These are phyloP conservation scores for Saturnispora kantuleensis DNA, from an alignment of 805 yeast species.

Conservation along the genomic window DNA sequence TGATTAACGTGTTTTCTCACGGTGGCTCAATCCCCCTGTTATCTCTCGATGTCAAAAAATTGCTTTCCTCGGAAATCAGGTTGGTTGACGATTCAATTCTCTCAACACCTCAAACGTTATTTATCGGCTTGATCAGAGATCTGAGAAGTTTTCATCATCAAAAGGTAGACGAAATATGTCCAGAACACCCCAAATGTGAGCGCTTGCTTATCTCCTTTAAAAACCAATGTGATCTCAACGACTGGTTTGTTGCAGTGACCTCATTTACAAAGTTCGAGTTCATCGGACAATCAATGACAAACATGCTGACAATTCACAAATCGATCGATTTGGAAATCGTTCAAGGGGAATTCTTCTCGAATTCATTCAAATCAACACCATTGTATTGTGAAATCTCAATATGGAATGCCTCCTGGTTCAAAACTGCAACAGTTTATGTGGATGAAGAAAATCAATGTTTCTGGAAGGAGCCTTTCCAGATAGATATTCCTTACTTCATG, in stretches of 20 bases:
- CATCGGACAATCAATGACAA: constrained; percentile 21
- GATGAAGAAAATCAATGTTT: constrained; percentile 42
- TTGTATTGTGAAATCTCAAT: constrained; percentile 62
- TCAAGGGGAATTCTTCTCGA: constrained; percentile 46
- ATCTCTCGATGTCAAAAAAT: constrained; percentile 42
- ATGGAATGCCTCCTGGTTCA: constrained; percentile 69
- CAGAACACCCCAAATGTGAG: constrained; percentile 3
- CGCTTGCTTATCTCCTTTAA: constrained; percentile 54
- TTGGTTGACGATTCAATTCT: constrained; percentile 55
- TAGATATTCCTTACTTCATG: constrained; percentile 47
- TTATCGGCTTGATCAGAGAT: constrained; percentile 45
- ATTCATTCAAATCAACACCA: constrained; percentile 8
- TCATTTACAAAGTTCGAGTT: constrained; percentile 55
- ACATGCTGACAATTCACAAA: constrained; percentile 44
- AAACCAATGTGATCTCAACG: constrained; percentile 59
- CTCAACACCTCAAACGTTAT: constrained; percentile 48
- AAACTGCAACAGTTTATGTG: constrained; percentile 56
- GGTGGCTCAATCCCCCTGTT: constrained; percentile 54
- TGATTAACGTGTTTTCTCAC: constrained; percentile 49
- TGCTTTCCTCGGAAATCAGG: constrained; percentile 53
- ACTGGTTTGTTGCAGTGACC: constrained; percentile 62
- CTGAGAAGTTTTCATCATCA: constrained; percentile 35
- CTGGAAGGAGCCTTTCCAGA: constrained; percentile 71
- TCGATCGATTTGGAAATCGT: constrained; percentile 46
- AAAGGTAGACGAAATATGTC: background rate